Conservation (phyloP, 2,329 filamentous ascomycete species). For the Colletotrichum echinochloae region DNA sequence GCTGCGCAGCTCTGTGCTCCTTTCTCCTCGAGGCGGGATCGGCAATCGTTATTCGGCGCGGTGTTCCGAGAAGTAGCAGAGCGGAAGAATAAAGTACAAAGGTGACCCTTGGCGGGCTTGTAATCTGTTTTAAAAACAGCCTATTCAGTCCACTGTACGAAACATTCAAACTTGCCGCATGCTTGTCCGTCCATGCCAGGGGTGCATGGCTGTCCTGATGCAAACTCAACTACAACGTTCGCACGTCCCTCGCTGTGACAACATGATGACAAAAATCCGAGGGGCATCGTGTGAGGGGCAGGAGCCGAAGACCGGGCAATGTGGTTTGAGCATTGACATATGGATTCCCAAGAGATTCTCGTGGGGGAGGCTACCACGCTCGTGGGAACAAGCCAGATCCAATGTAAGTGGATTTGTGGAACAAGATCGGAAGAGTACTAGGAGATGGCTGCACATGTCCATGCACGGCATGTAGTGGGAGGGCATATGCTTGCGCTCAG, state of each 20-base stretch:
- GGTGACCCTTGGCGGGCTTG: constrained; percentile 7
- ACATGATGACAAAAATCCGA: constrained; percentile 32
- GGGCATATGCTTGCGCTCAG: background rate
- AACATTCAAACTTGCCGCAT: constrained; percentile 25
- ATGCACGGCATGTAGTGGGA: constrained; percentile 2
- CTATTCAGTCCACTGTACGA: constrained; percentile 22
- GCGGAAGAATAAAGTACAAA: background rate
- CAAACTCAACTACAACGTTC: constrained; percentile 34
- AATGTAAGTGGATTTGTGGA: background rate
- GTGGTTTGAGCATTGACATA: background rate
- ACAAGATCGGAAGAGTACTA: background rate
- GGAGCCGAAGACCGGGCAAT: constrained; percentile 5
- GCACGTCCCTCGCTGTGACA: constrained; percentile 40
- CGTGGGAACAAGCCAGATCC: background rate
- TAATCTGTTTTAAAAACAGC: constrained; percentile 31
- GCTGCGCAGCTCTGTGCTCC: background rate
- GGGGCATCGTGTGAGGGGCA: constrained; percentile 18
- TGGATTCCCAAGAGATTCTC: no score
- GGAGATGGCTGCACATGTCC: background rate
- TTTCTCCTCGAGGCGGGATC: constrained; percentile 15
- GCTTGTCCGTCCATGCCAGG: constrained; percentile 31
- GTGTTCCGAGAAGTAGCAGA: constrained; percentile 13
- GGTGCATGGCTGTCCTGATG: constrained; percentile 35
- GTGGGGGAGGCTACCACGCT: background rate
- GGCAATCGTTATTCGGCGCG: constrained; percentile 1